phyloP scores from a whole-genome alignment of 768 basidiomycete species.

The Pleurotus sapidus region DNA sequence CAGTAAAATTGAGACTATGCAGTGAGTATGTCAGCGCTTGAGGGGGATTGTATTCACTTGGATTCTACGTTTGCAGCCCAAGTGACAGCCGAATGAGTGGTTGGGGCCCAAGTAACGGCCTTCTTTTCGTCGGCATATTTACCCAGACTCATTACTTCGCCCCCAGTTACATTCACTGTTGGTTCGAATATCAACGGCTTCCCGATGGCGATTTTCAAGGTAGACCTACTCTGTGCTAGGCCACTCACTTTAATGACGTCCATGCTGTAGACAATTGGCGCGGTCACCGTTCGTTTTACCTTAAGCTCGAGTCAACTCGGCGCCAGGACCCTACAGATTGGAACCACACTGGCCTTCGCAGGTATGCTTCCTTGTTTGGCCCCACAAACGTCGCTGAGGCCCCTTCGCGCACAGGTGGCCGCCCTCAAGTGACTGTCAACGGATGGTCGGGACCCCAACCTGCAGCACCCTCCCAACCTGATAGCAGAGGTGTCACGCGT shows the following conservation, averaged over 20 bases:
- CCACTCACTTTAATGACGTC: background rate
- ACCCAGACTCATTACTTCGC: too few relatives aligned
- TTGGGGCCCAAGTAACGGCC: conserved; percentile 28
- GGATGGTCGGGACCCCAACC: conserved; percentile 28
- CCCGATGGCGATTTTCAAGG: conserved; percentile 37
- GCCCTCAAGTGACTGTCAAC: conserved; percentile 29
- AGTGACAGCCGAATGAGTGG: conserved; percentile 30
- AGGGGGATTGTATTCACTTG: too few relatives aligned
- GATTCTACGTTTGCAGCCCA: conserved; percentile 18
- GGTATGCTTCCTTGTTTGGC: conserved; percentile 13
- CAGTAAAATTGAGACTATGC: conserved; percentile 33
- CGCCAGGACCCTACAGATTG: conserved; percentile 32
- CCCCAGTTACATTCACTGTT: conserved; percentile 28
- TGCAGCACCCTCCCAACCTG: conserved; percentile 26
- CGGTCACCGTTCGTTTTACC: conserved; percentile 26
- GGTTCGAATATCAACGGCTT: conserved; percentile 21
- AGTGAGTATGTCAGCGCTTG: conserved; percentile 18
- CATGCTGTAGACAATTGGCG: conserved; percentile 21
- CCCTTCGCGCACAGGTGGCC: conserved; percentile 19
- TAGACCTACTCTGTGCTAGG: background rate
- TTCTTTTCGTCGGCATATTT: background rate
- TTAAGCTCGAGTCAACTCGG: conserved; percentile 28
- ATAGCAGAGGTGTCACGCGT: conserved; percentile 29
- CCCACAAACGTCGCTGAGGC: background rate
- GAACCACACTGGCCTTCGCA: conserved; percentile 33